A percentile compares a stretch with the other conserved stretches of the same genome.
phyloP scores from a whole-genome alignment of 345 rosid genomes.

The Aurinia saxatilis region DNA sequence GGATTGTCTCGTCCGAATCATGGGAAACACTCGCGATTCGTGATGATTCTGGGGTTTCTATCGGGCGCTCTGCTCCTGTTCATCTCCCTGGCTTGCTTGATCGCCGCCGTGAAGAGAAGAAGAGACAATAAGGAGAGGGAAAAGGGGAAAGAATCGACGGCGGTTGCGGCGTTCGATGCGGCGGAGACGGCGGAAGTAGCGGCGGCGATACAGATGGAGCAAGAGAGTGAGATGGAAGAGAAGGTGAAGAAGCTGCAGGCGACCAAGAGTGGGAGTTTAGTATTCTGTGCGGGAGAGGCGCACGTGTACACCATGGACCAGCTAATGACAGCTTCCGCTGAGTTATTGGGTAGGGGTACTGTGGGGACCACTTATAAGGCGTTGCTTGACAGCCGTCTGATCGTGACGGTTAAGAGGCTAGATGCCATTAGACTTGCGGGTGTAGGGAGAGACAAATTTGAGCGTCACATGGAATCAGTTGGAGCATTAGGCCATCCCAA shows the following conservation, averaged over 20 bases:
- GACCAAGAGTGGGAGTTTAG: slow-evolving; percentile 70
- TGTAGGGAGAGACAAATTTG: slow-evolving; percentile 49
- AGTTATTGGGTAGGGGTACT: slow-evolving; percentile 79
- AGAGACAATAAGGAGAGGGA: slow-evolving; percentile 20
- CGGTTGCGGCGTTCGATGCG: slow-evolving; percentile 25
- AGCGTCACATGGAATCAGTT: slow-evolving; percentile 91
- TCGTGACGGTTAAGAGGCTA: slow-evolving; percentile 73
- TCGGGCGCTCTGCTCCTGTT: slow-evolving; percentile 41
- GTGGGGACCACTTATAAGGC: slow-evolving; percentile 86
- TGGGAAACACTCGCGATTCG: slow-evolving; percentile 33
- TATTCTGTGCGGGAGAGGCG: slow-evolving; percentile 86
- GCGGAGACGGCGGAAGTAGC: slow-evolving; percentile 44
- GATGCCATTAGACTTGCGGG: slow-evolving; percentile 57
- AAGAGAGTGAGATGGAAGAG: slow-evolving; percentile 70
- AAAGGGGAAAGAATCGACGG: slow-evolving; percentile 23
- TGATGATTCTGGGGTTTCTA: slow-evolving; percentile 48
- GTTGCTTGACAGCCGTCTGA: slow-evolving; percentile 67
- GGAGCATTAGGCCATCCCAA: slow-evolving; percentile 92
- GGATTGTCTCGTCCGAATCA: slow-evolving; percentile 28
- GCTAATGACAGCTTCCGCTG: slow-evolving; percentile 91
- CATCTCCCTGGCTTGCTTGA: slow-evolving; percentile 47
- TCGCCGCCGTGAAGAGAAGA: slow-evolving; percentile 42
- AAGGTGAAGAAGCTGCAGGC: slow-evolving; percentile 67
- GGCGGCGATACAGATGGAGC: slow-evolving; percentile 59
- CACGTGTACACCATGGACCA: slow-evolving; percentile 78